Evolutionary conservation across 1,284 basidiomycete species (phyloP), one percentile per base, ranked within the genome.

Genomic region (Rhodotorula sp.): DNA sequence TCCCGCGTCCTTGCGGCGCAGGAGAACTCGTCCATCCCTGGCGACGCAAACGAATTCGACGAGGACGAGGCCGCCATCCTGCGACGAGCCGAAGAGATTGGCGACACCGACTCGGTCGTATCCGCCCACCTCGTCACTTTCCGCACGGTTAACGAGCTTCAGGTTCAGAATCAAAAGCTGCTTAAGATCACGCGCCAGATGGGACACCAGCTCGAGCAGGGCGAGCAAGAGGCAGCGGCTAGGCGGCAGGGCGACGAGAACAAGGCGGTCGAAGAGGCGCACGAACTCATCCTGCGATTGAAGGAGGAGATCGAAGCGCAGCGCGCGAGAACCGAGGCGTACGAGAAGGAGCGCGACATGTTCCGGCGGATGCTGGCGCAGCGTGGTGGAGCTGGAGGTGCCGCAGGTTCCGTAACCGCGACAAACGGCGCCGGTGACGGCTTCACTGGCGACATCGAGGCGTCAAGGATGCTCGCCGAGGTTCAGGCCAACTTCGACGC

Each of bases 61-160:
- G 78, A 80, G 22, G 74, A 80, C 26, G 79, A 83, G 75, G 80
- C 77, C 37, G 59, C 84, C 31, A 73, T 74, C 40, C 56, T 50
- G 15, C 59, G 55, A 2, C 57, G 73, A 53, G 76, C 85, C 9
- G 85, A 84, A 2, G 84, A 86, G 62, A 85, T 86, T 70, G 87
- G 88, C 37, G 78, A 77, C 58, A 78, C 78, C 44, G 88, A 93
- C 72, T 83, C 84, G 0, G 87, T 98, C 72, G 95, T 98, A 80
- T 90, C 91, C 30, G 90, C 90, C 77, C 86, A 94, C 76, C 86
- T 99, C 20, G 90, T 98, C 57, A 86, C 92, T 34, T 99, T 94
- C 87, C 85, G 84, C 57, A 90, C 88, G 2, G 86, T 98, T 59
- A 85, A 86, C 18, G 85, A 86, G 28, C 82, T 99, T 37, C 92